Evolutionary conservation across 177 flowering plant species (phyloP).

Genomic region (Tripterygium wilfordii): DNA sequence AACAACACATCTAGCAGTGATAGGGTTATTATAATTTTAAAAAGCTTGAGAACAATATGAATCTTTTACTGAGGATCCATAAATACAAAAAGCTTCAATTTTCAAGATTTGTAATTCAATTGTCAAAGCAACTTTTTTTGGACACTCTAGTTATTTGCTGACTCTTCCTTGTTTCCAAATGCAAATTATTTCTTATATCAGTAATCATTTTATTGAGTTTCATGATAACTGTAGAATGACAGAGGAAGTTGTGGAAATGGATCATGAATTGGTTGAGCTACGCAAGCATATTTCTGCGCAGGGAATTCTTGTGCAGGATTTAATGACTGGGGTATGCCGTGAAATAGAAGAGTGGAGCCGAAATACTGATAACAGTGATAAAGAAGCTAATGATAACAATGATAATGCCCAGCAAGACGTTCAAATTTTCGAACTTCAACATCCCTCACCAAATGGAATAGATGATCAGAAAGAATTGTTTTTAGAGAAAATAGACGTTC

Average conservation of each 20-base stretch:
- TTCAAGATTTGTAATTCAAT: too few species aligned
- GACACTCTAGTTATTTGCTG: too few species aligned
- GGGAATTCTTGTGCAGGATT: constrained; percentile 84
- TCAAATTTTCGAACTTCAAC: constrained; percentile 26
- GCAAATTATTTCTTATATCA: too few species aligned
- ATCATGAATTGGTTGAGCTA: constrained; percentile 80
- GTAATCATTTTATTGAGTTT: too few species aligned
- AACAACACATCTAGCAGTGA: too few species aligned
- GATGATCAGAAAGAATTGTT: constrained; percentile 33
- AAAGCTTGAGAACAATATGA: too few species aligned
- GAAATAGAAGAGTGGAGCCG: constrained; percentile 66
- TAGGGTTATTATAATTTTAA: too few species aligned
- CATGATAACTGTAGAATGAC: constrained; percentile 57
- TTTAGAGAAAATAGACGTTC: constrained; percentile 80
- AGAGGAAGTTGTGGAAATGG: constrained; percentile 87
- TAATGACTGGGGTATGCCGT: constrained; percentile 75
- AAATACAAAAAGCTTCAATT: too few species aligned
- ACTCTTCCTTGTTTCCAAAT: too few species aligned
- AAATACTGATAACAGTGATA: constrained; percentile 21
- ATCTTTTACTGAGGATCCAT: too few species aligned
- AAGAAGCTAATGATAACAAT: constrained; percentile 23
- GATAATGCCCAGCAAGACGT: constrained; percentile 26
- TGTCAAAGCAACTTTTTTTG: too few species aligned
- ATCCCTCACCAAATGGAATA: constrained; percentile 26
- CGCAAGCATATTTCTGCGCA: constrained; percentile 86